Conservation (phyloP, 768 basidiomycete species). For the Leucocoprinus sp. region DNA sequence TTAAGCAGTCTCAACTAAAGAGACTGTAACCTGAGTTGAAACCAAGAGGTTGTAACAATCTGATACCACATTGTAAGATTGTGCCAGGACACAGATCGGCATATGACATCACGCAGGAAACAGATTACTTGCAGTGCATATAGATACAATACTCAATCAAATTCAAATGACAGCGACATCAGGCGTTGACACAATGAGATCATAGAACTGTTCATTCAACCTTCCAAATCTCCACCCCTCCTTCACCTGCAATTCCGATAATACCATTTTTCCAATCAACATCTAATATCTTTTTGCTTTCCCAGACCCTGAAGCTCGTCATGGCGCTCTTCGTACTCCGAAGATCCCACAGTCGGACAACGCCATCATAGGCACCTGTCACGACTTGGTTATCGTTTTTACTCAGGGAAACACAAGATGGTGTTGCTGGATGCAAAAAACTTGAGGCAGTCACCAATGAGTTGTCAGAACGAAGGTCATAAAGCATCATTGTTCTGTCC, state of each 20-base stretch:
- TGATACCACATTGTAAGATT: too few species aligned
- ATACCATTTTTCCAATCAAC: constrained; percentile 52
- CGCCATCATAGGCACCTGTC: constrained; percentile 72
- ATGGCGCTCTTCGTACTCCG: constrained; percentile 60
- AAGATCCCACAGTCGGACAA: constrained; percentile 72
- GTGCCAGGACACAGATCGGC: too few species aligned
- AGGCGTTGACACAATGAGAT: too few species aligned
- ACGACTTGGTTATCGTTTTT: constrained; percentile 43
- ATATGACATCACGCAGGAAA: too few species aligned
- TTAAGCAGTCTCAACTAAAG: too few species aligned
- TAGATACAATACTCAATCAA: too few species aligned
- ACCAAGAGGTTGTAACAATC: too few species aligned
- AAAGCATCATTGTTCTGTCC: constrained; percentile 65
- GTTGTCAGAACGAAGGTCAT: constrained; percentile 46
- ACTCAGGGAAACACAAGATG: constrained; percentile 45
- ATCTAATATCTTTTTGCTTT: constrained; percentile 42
- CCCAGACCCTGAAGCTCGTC: constrained; percentile 55
- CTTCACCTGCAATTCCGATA: constrained; percentile 55
- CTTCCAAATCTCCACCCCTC: constrained; percentile 59
- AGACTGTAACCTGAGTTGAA: too few species aligned
- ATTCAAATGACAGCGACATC: too few species aligned
- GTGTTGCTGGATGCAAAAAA: constrained; percentile 48
- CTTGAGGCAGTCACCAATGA: constrained; percentile 15
- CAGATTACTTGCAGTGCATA: too few species aligned
- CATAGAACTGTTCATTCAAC: constrained; percentile 33